These are phyloP conservation scores for Bryoglossum gracile DNA, from an alignment of 495 filamentous ascomycete genomes.

Conservation along the genomic window DNA sequence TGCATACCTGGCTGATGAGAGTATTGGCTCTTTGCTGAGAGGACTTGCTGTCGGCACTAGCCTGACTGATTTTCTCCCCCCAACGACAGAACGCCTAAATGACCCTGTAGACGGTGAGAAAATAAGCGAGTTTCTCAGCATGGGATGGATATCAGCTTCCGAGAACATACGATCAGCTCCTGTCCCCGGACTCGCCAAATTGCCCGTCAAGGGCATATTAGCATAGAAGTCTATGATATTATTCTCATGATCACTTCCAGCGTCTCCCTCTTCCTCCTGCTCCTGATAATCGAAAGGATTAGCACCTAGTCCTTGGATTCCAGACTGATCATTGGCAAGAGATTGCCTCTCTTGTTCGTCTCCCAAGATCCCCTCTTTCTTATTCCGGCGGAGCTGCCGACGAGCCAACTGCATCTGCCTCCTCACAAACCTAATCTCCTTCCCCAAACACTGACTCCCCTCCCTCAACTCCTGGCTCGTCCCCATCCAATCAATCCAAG, in stretches of 20 bases:
- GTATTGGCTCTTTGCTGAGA: neutral
- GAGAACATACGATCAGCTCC: neutral
- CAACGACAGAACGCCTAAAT: neutral
- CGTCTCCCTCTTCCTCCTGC: conserved; percentile 1
- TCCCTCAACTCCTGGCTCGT: neutral
- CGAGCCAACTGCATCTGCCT: conserved; percentile 9
- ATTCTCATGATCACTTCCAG: conserved; percentile 12
- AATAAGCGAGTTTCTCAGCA: conserved; percentile 4
- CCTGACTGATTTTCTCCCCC: neutral
- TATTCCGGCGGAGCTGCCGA: neutral
- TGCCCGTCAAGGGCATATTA: neutral
- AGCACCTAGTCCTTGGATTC: too few relatives aligned
- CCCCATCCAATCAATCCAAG: conserved; percentile 31
- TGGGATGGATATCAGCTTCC: conserved; percentile 5
- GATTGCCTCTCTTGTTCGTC: neutral
- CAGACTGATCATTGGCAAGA: too few relatives aligned
- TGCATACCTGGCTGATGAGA: neutral
- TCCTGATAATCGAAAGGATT: neutral
- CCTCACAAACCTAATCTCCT: conserved; percentile 5
- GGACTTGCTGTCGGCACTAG: neutral
- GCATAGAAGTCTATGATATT: conserved; percentile 16
- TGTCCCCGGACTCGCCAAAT: neutral
- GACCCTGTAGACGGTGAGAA: neutral
- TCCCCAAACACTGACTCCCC: conserved; percentile 6
- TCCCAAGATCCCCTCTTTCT: neutral